These are phyloP conservation scores for Bipolaris gigantea DNA, from an alignment of 2,329 filamentous ascomycete species.

Conservation along the genomic window DNA sequence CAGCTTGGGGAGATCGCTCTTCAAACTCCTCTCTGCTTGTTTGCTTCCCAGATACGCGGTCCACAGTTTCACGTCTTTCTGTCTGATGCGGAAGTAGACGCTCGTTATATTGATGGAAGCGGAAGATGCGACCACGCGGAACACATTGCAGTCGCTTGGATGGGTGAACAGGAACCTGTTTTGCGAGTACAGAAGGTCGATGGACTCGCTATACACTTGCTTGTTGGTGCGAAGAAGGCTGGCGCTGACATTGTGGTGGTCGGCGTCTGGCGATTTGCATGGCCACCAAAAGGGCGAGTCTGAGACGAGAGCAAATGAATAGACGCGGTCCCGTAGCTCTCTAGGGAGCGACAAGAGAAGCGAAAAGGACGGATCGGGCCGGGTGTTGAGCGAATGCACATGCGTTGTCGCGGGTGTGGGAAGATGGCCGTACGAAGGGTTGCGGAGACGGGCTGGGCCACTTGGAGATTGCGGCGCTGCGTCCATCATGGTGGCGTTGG, in stretches of 20 bases:
- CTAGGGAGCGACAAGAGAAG: conserved; percentile 42
- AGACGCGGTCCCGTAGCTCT: conserved; percentile 44
- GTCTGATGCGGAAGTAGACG: conserved; percentile 42
- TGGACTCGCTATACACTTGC: conserved; percentile 40
- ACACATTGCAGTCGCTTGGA: conserved; percentile 46
- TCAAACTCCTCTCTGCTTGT: conserved; percentile 33
- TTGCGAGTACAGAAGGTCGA: conserved; percentile 38
- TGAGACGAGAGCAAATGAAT: conserved; percentile 36
- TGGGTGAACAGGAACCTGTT: conserved; percentile 47
- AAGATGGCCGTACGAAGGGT: conserved; percentile 21
- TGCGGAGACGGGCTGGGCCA: conserved; percentile 33
- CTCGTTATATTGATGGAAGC: conserved; percentile 32
- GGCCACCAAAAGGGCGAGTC: conserved; percentile 42
- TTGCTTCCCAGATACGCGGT: conserved; percentile 41
- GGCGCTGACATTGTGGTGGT: conserved; percentile 26
- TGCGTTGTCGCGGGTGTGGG: conserved; percentile 3
- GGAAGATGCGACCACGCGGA: conserved; percentile 39
- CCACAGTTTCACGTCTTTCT: conserved; percentile 44
- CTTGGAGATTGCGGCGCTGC: conserved; percentile 29
- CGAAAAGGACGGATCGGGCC: conserved; percentile 32
- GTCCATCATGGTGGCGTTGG: conserved; percentile 42
- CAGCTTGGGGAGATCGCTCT: conserved; percentile 40
- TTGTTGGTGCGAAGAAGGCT: conserved; percentile 33
- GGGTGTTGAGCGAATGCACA: background rate
- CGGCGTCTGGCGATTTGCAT: conserved; percentile 14